Conservation (phyloP, 352 stramenopile species). For the Elongisporangium anandrum region DNA sequence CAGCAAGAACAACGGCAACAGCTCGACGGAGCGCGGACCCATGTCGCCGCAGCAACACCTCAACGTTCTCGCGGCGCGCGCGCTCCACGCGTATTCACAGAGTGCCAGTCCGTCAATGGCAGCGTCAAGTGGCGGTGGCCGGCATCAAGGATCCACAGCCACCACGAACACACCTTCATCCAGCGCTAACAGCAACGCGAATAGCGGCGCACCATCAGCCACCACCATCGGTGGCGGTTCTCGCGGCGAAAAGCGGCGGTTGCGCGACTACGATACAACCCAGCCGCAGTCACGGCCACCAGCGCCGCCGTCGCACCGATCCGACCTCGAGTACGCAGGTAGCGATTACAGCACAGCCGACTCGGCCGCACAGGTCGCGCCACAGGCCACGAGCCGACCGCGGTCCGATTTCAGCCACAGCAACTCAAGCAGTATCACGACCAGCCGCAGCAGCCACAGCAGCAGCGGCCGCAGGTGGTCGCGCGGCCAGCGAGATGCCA, state of each 20-base stretch:
- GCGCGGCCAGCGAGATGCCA: constrained; percentile 50
- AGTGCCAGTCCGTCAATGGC: not conserved
- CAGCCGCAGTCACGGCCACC: not conserved
- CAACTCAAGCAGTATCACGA: constrained; percentile 3
- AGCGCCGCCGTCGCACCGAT: not conserved
- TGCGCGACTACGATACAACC: not conserved
- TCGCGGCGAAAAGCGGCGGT: not conserved
- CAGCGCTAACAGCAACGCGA: not conserved
- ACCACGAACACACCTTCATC: not conserved
- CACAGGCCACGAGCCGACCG: not conserved
- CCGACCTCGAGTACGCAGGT: not conserved
- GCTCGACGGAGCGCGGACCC: not conserved
- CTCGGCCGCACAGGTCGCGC: not conserved
- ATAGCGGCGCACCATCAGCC: not conserved
- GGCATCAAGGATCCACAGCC: not conserved
- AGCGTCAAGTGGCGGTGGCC: not conserved
- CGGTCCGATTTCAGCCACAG: constrained; percentile 5
- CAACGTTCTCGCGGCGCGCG: not conserved
- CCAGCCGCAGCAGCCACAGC: constrained; percentile 7
- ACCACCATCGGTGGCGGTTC: not conserved
- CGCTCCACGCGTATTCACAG: not conserved
- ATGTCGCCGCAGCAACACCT: not conserved
- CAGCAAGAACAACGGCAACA: not conserved
- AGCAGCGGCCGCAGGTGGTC: constrained; percentile 31
- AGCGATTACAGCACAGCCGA: not conserved